A percentile compares a stretch with the other conserved stretches of the same genome.
Conservation (phyloP, 2,329 filamentous ascomycete genomes). For the Penicillium frequentans region DNA sequence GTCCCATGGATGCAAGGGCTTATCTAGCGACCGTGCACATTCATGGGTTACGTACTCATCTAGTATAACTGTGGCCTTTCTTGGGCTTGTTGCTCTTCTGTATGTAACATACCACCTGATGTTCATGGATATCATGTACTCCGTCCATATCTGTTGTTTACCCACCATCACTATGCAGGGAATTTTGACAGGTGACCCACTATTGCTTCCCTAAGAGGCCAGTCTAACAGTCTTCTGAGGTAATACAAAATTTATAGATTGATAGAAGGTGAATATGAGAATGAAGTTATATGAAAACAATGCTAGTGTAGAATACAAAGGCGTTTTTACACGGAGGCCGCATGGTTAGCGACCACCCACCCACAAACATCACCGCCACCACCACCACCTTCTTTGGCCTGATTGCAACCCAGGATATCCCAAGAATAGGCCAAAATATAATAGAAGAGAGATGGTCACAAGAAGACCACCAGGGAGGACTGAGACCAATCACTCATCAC, state of each 20-base stretch:
- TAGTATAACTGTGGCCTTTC: background rate
- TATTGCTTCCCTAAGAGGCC: background rate
- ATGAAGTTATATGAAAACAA: constrained; percentile 1
- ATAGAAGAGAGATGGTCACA: background rate
- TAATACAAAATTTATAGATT: background rate
- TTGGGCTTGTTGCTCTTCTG: no score
- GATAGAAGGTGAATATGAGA: background rate
- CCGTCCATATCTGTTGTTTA: background rate
- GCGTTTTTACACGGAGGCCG: background rate
- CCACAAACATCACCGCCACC: background rate
- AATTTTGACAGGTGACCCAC: background rate
- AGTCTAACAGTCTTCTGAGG: background rate
- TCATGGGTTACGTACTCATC: background rate
- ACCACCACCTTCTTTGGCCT: background rate
- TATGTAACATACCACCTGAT: no score
- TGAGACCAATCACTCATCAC: constrained; percentile 48
- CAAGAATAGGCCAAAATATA: background rate
- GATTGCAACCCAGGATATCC: background rate
- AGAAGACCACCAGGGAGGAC: background rate
- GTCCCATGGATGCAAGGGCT: background rate
- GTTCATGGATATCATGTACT: no score
- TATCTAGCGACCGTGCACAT: background rate
- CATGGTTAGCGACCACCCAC: background rate
- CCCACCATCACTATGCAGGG: background rate
- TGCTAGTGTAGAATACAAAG: constrained; percentile 21